A percentile compares a stretch with the other conserved stretches of the same genome.
Conservation (phyloP, 2,329 filamentous ascomycete genomes). For the Diaporthe amygdali region DNA sequence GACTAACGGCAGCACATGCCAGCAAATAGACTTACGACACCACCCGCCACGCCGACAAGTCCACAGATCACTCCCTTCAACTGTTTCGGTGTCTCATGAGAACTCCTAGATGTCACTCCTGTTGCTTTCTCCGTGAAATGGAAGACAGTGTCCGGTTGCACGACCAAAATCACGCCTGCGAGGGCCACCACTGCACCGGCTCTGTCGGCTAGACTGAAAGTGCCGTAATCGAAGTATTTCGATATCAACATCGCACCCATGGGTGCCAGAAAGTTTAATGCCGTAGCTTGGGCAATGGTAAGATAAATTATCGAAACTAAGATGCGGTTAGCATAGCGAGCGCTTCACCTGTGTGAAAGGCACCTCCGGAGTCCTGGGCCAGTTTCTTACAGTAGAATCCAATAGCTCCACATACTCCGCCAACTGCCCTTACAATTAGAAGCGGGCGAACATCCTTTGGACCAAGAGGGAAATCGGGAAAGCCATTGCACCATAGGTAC, state of each 20-base stretch:
- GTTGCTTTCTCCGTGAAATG: background rate
- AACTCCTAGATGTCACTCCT: slow-evolving; percentile 25
- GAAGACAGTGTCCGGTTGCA: slow-evolving; percentile 57
- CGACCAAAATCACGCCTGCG: slow-evolving; percentile 82
- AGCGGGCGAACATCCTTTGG: slow-evolving; percentile 68
- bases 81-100: slow-evolving; percentile 26
- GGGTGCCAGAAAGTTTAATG: slow-evolving; percentile 86
- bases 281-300: slow-evolving; percentile 84
- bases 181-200: slow-evolving; percentile 78
- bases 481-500: slow-evolving; percentile 76
- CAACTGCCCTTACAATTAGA: slow-evolving; percentile 70
- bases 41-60: slow-evolving; percentile 12
- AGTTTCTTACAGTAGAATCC: slow-evolving; percentile 52
- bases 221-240: slow-evolving; percentile 74
- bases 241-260: slow-evolving; percentile 81
- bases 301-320: slow-evolving; percentile 74
- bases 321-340: slow-evolving; percentile 57
- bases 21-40: background rate
- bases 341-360: background rate
- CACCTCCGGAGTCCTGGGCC: background rate
- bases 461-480: slow-evolving; percentile 75
- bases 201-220: slow-evolving; percentile 79
- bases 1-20: too few species aligned
- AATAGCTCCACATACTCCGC: slow-evolving; percentile 77
- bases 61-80: slow-evolving; percentile 16